A percentile compares a stretch with the other conserved stretches of the same genome.
phyloP scores from a whole-genome alignment of 164 flowering plant genomes.

The Magnolia officinalis region DNA sequence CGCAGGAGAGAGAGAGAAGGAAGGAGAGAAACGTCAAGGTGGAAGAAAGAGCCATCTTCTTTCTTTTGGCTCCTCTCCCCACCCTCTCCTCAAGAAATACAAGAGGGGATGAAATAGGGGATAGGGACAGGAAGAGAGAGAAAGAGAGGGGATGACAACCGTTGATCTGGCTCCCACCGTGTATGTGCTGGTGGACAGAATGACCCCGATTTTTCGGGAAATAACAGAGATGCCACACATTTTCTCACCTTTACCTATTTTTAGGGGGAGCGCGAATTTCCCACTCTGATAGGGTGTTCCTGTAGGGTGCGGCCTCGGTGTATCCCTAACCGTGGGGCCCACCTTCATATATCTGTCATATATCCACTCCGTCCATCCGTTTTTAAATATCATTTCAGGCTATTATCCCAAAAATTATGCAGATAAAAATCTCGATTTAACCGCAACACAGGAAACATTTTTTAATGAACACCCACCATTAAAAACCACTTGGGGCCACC shows the following conservation, averaged over 20 bases:
- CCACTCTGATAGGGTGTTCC: too few relatives aligned
- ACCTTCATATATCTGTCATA: too few relatives aligned
- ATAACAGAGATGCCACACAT: background rate
- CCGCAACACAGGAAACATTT: too few relatives aligned
- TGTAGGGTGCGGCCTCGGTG: too few relatives aligned
- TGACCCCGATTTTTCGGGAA: background rate
- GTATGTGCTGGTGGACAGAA: background rate
- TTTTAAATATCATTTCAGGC: too few relatives aligned
- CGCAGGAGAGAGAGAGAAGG: constrained; percentile 2
- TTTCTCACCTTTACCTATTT: background rate
- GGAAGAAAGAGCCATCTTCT: background rate
- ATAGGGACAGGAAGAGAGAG: background rate
- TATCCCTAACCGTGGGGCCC: too few relatives aligned
- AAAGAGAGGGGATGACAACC: background rate
- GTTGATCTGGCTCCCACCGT: background rate
- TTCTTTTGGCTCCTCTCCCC: background rate
- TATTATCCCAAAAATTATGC: too few relatives aligned
- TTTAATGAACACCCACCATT: too few relatives aligned
- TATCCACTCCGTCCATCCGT: too few relatives aligned
- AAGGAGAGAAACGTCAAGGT: background rate
- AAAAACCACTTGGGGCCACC: too few relatives aligned
- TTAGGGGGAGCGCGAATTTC: too few relatives aligned
- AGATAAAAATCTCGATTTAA: too few relatives aligned
- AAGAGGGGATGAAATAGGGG: constrained; percentile 1
- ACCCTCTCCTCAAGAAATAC: background rate